Conservation (phyloP, 768 basidiomycete species). For the Pisolithus orientalis region DNA sequence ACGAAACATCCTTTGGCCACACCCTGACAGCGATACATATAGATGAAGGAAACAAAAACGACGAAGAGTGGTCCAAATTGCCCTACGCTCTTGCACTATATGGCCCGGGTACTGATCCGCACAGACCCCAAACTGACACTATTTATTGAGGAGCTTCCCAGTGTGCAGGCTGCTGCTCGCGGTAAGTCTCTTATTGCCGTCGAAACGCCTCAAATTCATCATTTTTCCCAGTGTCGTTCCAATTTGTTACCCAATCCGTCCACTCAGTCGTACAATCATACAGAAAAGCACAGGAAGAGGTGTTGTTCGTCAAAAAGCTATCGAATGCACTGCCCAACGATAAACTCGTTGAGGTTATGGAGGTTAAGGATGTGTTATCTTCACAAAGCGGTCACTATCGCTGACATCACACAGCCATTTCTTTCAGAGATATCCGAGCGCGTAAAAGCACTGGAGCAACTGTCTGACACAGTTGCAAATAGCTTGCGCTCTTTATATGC, state of each 20-base stretch:
- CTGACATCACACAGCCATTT: constrained; percentile 20
- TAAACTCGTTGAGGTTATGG: constrained; percentile 62
- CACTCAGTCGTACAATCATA: constrained; percentile 52
- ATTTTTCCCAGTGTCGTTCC: constrained; percentile 58
- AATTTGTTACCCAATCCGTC: constrained; percentile 54
- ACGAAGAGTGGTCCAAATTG: constrained; percentile 60
- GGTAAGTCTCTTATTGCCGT: constrained; percentile 33
- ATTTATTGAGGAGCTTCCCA: constrained; percentile 78
- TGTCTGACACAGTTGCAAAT: constrained; percentile 48
- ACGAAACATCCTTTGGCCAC: not conserved
- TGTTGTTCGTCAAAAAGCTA: constrained; percentile 35
- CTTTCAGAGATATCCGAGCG: constrained; percentile 35
- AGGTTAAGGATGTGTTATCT: constrained; percentile 34
- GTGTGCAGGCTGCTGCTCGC: constrained; percentile 77
- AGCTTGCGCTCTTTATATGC: constrained; percentile 55
- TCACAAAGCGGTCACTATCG: not conserved
- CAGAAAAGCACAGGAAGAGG: constrained; percentile 50
- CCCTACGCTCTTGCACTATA: constrained; percentile 86
- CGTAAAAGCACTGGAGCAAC: constrained; percentile 60
- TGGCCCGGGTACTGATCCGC: constrained; percentile 69
- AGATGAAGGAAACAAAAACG: constrained; percentile 85
- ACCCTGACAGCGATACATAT: not conserved
- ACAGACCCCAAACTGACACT: constrained; percentile 57
- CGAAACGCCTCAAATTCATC: not conserved
- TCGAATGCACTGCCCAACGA: constrained; percentile 39